A percentile compares a stretch with the other conserved stretches of the same genome.
phyloP scores from a whole-genome alignment of 176 grass and related monocot genomes.

The Oryza australiensis region DNA sequence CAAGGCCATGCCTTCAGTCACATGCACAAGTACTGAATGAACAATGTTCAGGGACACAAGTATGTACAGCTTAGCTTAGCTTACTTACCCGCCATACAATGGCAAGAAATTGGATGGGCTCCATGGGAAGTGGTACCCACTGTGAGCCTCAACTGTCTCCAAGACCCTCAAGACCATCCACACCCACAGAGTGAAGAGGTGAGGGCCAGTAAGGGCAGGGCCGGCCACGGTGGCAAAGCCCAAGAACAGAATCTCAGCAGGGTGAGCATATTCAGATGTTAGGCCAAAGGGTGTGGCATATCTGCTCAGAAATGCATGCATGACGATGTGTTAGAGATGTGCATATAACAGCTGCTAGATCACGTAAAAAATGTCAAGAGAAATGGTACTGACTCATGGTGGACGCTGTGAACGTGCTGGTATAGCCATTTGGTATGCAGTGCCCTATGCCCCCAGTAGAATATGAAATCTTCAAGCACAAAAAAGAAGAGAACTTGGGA shows the following conservation, averaged over 20 bases:
- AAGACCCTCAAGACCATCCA: conserved; percentile 59
- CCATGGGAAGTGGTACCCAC: conserved; percentile 63
- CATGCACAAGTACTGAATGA: background rate
- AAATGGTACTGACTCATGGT: conserved; percentile 45
- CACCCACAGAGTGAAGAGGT: conserved; percentile 55
- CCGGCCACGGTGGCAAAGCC: conserved; percentile 52
- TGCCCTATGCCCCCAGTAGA: conserved; percentile 54
- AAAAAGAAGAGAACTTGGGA: conserved; percentile 59
- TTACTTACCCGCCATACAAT: conserved; percentile 53
- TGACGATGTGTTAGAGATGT: background rate
- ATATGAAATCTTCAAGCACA: conserved; percentile 62
- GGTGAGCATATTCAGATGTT: conserved; percentile 65
- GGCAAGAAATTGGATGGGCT: conserved; percentile 70
- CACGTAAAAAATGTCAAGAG: background rate
- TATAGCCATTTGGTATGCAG: conserved; percentile 68
- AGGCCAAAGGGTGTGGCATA: conserved; percentile 61
- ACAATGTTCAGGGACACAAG: background rate
- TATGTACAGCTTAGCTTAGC: conserved; percentile 28
- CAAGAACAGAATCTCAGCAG: conserved; percentile 56
- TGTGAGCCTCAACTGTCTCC: conserved; percentile 62
- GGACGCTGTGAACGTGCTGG: conserved; percentile 55
- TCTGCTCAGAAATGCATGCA: conserved; percentile 21
- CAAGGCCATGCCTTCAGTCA: background rate
- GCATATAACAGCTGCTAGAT: background rate
- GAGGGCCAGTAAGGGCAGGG: conserved; percentile 59